Percentiles rank a stretch among this genome's conserved stretches.
Conservation (phyloP, 306 rosid species). For the Sphenostylis stenocarpa region DNA sequence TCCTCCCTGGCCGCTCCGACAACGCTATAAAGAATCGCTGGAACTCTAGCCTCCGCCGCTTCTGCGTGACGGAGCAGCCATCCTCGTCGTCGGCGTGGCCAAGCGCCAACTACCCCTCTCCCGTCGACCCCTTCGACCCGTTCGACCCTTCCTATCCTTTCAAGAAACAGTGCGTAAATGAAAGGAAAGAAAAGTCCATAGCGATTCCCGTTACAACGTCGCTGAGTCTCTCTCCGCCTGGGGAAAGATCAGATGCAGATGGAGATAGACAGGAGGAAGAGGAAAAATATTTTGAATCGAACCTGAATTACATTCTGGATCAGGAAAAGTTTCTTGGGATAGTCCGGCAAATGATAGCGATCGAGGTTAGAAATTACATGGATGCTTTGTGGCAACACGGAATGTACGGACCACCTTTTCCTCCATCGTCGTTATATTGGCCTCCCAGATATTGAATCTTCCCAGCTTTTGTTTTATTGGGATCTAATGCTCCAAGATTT, state of each 20-base stretch:
- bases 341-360: too few species aligned
- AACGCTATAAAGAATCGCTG: constrained; percentile 95
- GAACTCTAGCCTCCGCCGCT: constrained; percentile 87
- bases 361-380: too few species aligned
- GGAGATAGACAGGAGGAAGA: background rate
- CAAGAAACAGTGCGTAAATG: constrained; percentile 45
- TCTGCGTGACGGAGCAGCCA: constrained; percentile 19
- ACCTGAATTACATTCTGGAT: too few species aligned
- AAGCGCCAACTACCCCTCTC: background rate
- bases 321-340: too few species aligned
- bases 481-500: too few species aligned
- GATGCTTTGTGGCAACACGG: too few species aligned
- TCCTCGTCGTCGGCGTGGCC: background rate
- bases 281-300: too few species aligned
- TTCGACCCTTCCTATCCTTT: background rate
- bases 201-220: constrained; percentile 48
- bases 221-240: constrained; percentile 51
- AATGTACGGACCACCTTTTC: too few species aligned
- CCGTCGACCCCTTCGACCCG: too few species aligned
- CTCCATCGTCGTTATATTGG: too few species aligned
- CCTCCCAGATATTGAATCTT: too few species aligned
- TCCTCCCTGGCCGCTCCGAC: constrained; percentile 85
- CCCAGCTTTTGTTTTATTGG: too few species aligned
- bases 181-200: background rate
- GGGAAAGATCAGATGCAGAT: constrained; percentile 19